These are phyloP conservation scores for Alternaria atra DNA, from an alignment of 2,329 filamentous ascomycete species.

Conservation along the genomic window DNA sequence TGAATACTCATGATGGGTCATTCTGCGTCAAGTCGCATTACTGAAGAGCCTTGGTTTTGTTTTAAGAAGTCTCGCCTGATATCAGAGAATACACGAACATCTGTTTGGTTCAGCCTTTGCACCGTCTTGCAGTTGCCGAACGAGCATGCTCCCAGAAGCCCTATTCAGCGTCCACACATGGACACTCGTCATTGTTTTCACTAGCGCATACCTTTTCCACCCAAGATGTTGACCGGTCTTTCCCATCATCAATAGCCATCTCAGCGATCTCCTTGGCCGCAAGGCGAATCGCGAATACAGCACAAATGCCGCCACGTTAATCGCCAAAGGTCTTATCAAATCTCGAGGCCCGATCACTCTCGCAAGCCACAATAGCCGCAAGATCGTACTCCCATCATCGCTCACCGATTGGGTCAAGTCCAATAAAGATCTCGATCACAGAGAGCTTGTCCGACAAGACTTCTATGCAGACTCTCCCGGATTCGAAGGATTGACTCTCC, in stretches of 20 bases:
- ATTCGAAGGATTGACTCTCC: neutral
- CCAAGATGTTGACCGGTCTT: neutral
- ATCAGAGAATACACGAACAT: too few relatives aligned
- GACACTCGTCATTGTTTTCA: neutral
- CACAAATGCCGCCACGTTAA: neutral
- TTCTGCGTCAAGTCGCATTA: too few relatives aligned
- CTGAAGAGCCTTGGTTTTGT: too few relatives aligned
- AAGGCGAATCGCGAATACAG: neutral
- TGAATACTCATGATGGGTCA: too few relatives aligned
- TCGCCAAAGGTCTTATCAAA: neutral
- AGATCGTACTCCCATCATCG: neutral
- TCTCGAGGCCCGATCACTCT: too few relatives aligned
- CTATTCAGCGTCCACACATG: too few relatives aligned
- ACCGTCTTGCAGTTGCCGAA: too few relatives aligned
- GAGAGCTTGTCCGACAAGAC: neutral
- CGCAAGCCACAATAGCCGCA: neutral
- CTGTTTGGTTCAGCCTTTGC: too few relatives aligned
- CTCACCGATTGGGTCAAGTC: neutral
- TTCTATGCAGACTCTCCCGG: slow-evolving; percentile 1
- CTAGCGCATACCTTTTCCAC: neutral
- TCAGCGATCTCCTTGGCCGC: neutral
- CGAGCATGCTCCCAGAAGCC: too few relatives aligned
- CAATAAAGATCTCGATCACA: neutral
- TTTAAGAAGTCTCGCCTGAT: too few relatives aligned
- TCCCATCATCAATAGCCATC: neutral